phyloP scores from a whole-genome alignment of 371 early-diverging fungal genomes.

The Zychaea mexicana region DNA sequence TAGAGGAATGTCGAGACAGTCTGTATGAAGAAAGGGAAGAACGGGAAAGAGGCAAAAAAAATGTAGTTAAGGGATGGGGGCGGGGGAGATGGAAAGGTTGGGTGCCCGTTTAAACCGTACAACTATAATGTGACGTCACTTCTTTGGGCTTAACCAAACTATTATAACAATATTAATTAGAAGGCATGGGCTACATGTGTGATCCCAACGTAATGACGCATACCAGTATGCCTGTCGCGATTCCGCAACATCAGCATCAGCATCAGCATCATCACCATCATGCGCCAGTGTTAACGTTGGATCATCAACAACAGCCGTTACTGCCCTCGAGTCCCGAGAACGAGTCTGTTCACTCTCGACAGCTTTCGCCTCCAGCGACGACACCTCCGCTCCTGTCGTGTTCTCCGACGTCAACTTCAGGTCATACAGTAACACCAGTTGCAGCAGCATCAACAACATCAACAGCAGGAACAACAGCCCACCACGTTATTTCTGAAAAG shows the following conservation, averaged over 20 bases:
- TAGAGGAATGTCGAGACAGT: too few species aligned
- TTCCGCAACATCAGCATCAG: constrained; percentile 3
- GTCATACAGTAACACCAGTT: background rate
- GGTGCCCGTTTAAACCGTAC: background rate
- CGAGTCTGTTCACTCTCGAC: constrained; percentile 3
- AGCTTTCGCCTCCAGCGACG: constrained; percentile 32
- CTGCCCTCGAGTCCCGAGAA: constrained; percentile 14
- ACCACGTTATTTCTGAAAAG: constrained; percentile 31
- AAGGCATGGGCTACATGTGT: constrained; percentile 13
- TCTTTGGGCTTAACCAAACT: background rate
- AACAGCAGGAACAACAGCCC: background rate
- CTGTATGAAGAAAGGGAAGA: background rate
- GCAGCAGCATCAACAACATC: background rate
- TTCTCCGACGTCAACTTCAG: constrained; percentile 14
- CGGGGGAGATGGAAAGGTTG: background rate
- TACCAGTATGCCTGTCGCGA: constrained; percentile 8
- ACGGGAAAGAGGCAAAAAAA: background rate
- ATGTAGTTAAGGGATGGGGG: background rate
- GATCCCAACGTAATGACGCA: constrained; percentile 13
- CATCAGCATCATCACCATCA: constrained; percentile 1
- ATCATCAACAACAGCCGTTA: constrained; percentile 12
- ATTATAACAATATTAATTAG: background rate
- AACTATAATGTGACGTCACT: background rate
- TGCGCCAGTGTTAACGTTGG: background rate
- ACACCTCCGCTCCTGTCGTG: constrained; percentile 20